Evolutionary conservation across 2,329 filamentous ascomycete genomes (phyloP).

Genomic region (Venturiaceae sp.): DNA sequence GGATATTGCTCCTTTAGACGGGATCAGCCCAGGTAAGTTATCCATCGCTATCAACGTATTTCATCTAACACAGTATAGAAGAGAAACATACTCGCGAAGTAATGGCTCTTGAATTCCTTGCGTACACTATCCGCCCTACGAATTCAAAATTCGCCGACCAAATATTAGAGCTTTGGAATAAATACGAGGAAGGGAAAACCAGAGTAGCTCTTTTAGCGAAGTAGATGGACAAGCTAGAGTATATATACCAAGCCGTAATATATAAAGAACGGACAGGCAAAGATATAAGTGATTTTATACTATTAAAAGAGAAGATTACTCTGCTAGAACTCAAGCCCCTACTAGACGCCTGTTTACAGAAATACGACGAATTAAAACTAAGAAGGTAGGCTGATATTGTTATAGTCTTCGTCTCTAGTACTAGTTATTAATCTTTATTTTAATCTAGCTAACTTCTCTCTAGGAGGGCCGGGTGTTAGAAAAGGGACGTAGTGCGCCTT

Average conservation of each 20-base stretch:
- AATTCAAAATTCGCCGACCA: not conserved
- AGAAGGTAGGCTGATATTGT: not conserved
- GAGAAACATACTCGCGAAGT: constrained; percentile 4
- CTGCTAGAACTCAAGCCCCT: constrained; percentile 3
- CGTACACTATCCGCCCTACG: constrained; percentile 1
- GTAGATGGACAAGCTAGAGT: constrained; percentile 4
- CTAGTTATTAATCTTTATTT: not conserved
- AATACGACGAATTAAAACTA: constrained; percentile 3
- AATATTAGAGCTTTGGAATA: constrained; percentile 4
- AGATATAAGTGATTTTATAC: constrained; percentile 4
- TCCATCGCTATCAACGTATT: not conserved
- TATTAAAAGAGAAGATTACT: constrained; percentile 4
- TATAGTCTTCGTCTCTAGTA: too few species aligned
- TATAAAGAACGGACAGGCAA: constrained; percentile 6
- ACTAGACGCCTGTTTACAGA: constrained; percentile 4
- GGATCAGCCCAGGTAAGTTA: constrained; percentile 1
- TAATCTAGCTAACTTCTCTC: constrained; percentile 4
- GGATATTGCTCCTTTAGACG: constrained; percentile 5
- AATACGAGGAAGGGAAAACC: constrained; percentile 8
- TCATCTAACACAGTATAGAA: constrained; percentile 1
- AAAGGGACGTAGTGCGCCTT: constrained; percentile 5
- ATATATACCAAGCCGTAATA: constrained; percentile 2
- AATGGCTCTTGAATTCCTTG: not conserved
- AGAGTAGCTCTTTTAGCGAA: not conserved
- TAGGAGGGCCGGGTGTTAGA: constrained; percentile 4